Percentiles rank a stretch among this genome's conserved stretches.
Evolutionary conservation across 148 eudicot species (phyloP).

Genomic region (Chenopodium berlandieri): DNA sequence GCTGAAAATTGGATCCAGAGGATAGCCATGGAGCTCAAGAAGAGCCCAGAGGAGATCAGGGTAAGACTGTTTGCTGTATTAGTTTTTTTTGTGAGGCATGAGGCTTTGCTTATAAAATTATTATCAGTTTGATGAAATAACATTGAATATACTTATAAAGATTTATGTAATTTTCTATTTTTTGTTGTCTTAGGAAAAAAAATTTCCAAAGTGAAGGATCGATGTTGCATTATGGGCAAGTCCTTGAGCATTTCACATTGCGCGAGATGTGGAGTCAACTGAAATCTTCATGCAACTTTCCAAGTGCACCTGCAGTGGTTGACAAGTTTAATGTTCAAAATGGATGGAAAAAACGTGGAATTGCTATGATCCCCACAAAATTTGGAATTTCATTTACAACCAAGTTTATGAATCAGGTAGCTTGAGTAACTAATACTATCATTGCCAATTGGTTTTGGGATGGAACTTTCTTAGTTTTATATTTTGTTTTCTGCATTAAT

Average conservation of each 20-base stretch:
- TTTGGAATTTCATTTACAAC: slow-evolving; percentile 91
- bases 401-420: slow-evolving; percentile 94
- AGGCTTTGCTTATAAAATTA: neutral
- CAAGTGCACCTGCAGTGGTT: slow-evolving; percentile 52
- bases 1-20: slow-evolving; percentile 96
- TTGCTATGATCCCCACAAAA: slow-evolving; percentile 84
- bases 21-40: slow-evolving; percentile 81
- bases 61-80: slow-evolving; percentile 33
- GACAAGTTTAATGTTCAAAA: slow-evolving; percentile 68
- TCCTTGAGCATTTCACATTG: slow-evolving; percentile 70
- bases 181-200: slow-evolving; percentile 57
- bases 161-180: neutral
- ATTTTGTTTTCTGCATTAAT: neutral
- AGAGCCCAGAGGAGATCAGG: slow-evolving; percentile 85
- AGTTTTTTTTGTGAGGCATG: neutral
- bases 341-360: slow-evolving; percentile 91
- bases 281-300: slow-evolving; percentile 59
- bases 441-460: neutral
- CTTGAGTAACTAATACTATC: neutral
- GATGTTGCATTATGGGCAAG: slow-evolving; percentile 76
- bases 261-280: slow-evolving; percentile 74
- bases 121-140: neutral
- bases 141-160: neutral
- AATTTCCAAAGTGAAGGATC: slow-evolving; percentile 81
- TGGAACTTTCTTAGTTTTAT: no score